A percentile compares a stretch with the other conserved stretches of the same genome.
These are phyloP conservation scores for Penicillium nordicum DNA, from an alignment of 2,329 filamentous ascomycete genomes.

Conservation along the genomic window DNA sequence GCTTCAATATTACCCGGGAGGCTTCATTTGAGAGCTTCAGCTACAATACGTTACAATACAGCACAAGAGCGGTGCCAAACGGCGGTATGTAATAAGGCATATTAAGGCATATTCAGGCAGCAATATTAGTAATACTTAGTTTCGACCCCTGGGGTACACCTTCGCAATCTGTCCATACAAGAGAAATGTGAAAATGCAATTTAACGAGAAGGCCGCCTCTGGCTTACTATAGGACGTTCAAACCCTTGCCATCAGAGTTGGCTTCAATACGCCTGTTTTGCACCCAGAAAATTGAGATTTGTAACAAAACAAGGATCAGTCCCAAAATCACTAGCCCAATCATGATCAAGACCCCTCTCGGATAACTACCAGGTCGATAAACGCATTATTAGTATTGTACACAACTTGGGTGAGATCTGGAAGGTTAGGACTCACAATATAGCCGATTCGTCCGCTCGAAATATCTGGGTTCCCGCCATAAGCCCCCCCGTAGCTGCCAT, in stretches of 20 bases:
- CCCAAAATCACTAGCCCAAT: conserved; percentile 46
- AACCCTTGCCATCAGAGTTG: no score
- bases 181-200: not conserved
- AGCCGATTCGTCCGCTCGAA: conserved; percentile 45
- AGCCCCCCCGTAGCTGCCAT: conserved; percentile 52
- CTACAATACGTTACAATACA: no score
- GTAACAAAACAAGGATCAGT: conserved; percentile 40
- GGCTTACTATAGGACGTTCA: not conserved
- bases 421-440: conserved; percentile 21
- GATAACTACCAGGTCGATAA: conserved; percentile 34
- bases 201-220: not conserved
- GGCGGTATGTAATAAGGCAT: no score
- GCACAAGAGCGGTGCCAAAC: no score
- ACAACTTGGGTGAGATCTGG: not conserved
- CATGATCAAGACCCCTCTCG: conserved; percentile 45
- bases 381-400: not conserved
- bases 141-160: no score
- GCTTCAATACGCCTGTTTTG: not conserved
- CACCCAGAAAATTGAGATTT: conserved; percentile 21
- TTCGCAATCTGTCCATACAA: no score
- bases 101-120: no score
- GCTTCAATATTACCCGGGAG: no score
- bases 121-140: no score
- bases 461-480: conserved; percentile 53
- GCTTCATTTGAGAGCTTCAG: no score